Base-by-base conservation (phyloP, 2,329 filamentous ascomycete species). In the Cercospora nicotianae region DNA sequence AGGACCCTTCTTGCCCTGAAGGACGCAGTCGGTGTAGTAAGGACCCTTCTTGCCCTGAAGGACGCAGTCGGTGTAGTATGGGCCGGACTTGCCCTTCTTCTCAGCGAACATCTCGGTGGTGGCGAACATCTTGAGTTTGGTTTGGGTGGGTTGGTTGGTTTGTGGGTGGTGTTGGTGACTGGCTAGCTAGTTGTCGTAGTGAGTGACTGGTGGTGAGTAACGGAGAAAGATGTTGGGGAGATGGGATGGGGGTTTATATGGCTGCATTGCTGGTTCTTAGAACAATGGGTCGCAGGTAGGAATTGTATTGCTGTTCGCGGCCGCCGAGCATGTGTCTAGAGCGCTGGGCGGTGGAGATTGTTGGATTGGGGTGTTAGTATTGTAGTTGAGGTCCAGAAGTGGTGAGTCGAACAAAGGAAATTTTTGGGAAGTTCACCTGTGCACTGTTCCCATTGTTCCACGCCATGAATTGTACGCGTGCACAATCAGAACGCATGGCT, bases 121-220 rank as follows among this genome's bases (percentile, higher is more conserved):
- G 48, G 48, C 23, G 23, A 28, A 55, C 48, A 55, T 55, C 26
- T 23, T 55, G n/a, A n/a, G 48, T 26, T 53, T 55, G 48, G 48
- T 55, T 30, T n/a, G n/a, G 48, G 48, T 53, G 20, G 45, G 45
- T 28, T 28, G 48, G 48, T 53, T 53, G 20, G 45, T 5, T 42
- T 53, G 48, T 53, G 16, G 23, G 16, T 2, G 20, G 20, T n/a
- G 48, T 23, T 28, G 23, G 48, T 53, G 48, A 53, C 48, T 53
- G 48, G 48, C 48, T 53, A 26, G 48, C 20, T 53, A 13, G 48
- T 28, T n/a, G 48, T 55, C 48, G 48, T 30, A 55, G 48, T 55
- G 48, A 42, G 48, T 55, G 48, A 30, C 48, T 55, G 48, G 48
- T 55, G 48, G 48, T 55, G 48, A 55, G 48, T 55, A n/a, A n/a